phyloP scores from a whole-genome alignment of 257 asterid species.

The Haberlea rhodopensis region DNA sequence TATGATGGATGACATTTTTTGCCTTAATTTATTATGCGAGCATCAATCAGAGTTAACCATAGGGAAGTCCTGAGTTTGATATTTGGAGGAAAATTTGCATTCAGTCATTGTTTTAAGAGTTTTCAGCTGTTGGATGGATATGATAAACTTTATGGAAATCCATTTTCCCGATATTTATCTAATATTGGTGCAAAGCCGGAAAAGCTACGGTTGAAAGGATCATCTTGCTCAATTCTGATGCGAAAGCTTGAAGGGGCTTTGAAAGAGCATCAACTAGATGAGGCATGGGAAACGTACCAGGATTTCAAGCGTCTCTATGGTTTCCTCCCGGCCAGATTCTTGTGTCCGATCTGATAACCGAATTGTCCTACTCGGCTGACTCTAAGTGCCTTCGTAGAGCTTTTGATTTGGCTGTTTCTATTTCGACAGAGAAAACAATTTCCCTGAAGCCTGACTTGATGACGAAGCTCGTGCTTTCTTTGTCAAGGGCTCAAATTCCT shows the following conservation, averaged over 20 bases:
- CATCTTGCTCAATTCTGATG: slow-evolving; percentile 42
- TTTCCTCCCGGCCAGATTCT: slow-evolving; percentile 51
- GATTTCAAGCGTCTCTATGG: slow-evolving; percentile 64
- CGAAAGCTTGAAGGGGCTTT: slow-evolving; percentile 57
- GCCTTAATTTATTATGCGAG: slow-evolving; percentile 19
- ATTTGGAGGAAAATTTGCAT: slow-evolving; percentile 24
- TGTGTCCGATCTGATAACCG: slow-evolving; percentile 47
- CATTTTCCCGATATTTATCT: slow-evolving; percentile 28
- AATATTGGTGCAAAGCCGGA: slow-evolving; percentile 30
- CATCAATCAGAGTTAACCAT: slow-evolving; percentile 26
- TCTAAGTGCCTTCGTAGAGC: slow-evolving; percentile 62
- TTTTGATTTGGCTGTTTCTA: slow-evolving; percentile 43
- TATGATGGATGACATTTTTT: slow-evolving; percentile 2
- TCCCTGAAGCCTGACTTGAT: slow-evolving; percentile 44
- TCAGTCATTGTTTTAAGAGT: slow-evolving; percentile 11
- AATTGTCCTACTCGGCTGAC: slow-evolving; percentile 61
- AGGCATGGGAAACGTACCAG: slow-evolving; percentile 65
- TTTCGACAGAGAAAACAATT: slow-evolving; percentile 51
- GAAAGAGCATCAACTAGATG: slow-evolving; percentile 55
- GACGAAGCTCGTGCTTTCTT: slow-evolving; percentile 61
- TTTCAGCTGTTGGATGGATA: slow-evolving; percentile 18
- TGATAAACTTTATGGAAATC: slow-evolving; percentile 12
- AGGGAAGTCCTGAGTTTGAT: slow-evolving; percentile 30
- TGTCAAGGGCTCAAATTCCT: slow-evolving; percentile 76
- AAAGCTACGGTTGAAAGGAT: slow-evolving; percentile 34